Evolutionary conservation across 352 stramenopile species (phyloP).

Genomic region (Phytopythium aichiense): DNA sequence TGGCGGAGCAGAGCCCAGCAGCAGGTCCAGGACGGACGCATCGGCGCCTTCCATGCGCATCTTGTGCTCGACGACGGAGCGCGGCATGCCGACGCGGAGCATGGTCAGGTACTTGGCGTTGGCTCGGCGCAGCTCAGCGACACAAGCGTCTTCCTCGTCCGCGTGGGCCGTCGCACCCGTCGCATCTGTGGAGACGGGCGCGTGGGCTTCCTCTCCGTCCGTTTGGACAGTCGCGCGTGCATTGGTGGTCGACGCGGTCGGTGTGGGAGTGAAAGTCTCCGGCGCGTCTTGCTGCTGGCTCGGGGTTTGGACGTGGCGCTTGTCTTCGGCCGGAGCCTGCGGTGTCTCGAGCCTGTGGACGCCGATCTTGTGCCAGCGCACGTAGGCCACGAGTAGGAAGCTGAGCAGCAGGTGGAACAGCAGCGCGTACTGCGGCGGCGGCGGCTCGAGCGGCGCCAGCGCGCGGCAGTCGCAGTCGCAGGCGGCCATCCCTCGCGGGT

Average conservation of each 20-base stretch:
- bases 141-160: conserved; percentile 14
- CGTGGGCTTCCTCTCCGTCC: background rate
- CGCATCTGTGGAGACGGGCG: conserved; percentile 5
- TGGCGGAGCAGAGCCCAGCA: conserved; percentile 17
- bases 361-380: conserved; percentile 32
- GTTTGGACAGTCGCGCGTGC: background rate
- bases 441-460: conserved; percentile 5
- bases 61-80: conserved; percentile 67
- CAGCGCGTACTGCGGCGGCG: conserved; percentile 21
- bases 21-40: conserved; percentile 46
- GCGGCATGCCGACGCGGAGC: conserved; percentile 67
- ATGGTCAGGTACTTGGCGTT: conserved; percentile 71
- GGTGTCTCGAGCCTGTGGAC: conserved; percentile 16
- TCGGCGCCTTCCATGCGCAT: conserved; percentile 64
- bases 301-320: background rate
- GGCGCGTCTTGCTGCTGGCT: conserved; percentile 4
- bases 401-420: conserved; percentile 34
- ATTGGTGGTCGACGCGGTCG: conserved; percentile 2
- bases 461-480: conserved; percentile 13
- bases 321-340: conserved; percentile 11
- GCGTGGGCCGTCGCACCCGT: background rate
- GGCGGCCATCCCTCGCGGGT: background rate
- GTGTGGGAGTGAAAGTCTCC: background rate
- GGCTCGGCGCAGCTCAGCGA: conserved; percentile 24
- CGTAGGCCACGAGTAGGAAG: conserved; percentile 37